Percentiles rank a stretch among this genome's conserved stretches.
These are phyloP conservation scores for Opeltia flavorubescens DNA, from an alignment of 495 filamentous ascomycete species.

Conservation along the genomic window DNA sequence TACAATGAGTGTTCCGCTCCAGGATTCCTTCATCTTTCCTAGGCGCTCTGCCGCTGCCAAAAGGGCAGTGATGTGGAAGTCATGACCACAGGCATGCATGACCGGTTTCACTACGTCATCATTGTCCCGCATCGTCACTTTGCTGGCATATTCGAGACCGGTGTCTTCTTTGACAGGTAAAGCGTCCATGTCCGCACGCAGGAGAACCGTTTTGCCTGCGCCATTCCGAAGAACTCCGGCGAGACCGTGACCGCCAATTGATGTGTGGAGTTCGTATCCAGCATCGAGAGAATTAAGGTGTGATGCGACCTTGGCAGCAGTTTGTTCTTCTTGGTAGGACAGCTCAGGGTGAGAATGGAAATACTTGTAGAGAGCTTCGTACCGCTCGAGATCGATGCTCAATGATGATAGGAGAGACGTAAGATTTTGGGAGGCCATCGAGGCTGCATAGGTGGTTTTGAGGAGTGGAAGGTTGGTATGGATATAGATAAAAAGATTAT, in stretches of 20 bases:
- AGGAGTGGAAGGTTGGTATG: background rate
- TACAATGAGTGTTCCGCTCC: constrained; percentile 38
- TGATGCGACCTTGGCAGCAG: constrained; percentile 26
- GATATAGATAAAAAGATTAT: background rate
- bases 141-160: constrained; percentile 33
- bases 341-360: constrained; percentile 45
- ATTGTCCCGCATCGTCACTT: constrained; percentile 24
- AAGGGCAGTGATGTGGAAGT: constrained; percentile 42
- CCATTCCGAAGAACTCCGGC: constrained; percentile 34
- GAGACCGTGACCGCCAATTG: constrained; percentile 36
- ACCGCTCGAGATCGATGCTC: constrained; percentile 19
- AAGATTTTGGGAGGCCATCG: background rate
- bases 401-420: background rate
- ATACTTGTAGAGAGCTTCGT: constrained; percentile 40
- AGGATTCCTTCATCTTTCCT: constrained; percentile 17
- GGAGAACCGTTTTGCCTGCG: constrained; percentile 31
- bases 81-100: constrained; percentile 44
- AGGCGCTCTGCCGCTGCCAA: constrained; percentile 34
- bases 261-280: constrained; percentile 25
- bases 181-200: constrained; percentile 42
- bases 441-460: background rate
- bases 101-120: constrained; percentile 31
- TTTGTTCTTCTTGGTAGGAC: constrained; percentile 36
- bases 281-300: constrained; percentile 17
- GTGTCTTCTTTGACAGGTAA: constrained; percentile 39